Percentiles rank a stretch among this genome's conserved stretches.
Evolutionary conservation across 306 rosid genomes (phyloP).

Genomic region (Purshia tridentata): DNA sequence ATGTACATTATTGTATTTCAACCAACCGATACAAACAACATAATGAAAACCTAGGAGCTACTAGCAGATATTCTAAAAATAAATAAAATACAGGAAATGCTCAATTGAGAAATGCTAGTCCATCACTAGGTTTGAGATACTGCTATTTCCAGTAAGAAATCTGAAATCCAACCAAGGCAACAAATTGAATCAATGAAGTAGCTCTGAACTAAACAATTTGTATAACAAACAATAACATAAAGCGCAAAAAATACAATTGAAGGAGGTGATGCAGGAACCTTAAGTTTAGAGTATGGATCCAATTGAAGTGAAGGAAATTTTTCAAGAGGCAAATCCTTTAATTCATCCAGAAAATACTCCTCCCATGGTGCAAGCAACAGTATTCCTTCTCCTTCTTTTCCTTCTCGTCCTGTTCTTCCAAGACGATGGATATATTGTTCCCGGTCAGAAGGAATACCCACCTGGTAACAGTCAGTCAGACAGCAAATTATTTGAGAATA

Average conservation of each 20-base stretch:
- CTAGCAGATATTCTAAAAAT: background rate
- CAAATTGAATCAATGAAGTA: background rate
- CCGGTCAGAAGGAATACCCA: conserved; percentile 82
- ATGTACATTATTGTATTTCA: background rate
- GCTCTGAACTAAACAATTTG: background rate
- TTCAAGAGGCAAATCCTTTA: conserved; percentile 77
- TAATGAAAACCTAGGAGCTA: background rate
- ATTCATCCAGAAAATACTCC: conserved; percentile 69
- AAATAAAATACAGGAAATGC: background rate
- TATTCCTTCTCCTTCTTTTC: conserved; percentile 81
- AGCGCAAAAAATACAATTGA: background rate
- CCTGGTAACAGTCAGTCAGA: conserved; percentile 38
- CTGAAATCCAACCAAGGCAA: background rate
- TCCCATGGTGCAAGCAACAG: conserved; percentile 95
- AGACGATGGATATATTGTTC: conserved; percentile 90
- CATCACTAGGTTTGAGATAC: background rate
- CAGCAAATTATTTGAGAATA: background rate
- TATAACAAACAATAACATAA: background rate
- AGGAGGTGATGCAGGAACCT: conserved; percentile 49
- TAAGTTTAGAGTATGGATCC: conserved; percentile 49
- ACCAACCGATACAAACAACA: background rate
- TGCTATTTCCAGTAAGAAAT: conserved; percentile 3
- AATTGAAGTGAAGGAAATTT: conserved; percentile 53
- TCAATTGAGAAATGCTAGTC: background rate
- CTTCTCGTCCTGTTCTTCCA: conserved; percentile 94